phyloP scores from a whole-genome alignment of 129 eudicot species.

The Artemisia annua region DNA sequence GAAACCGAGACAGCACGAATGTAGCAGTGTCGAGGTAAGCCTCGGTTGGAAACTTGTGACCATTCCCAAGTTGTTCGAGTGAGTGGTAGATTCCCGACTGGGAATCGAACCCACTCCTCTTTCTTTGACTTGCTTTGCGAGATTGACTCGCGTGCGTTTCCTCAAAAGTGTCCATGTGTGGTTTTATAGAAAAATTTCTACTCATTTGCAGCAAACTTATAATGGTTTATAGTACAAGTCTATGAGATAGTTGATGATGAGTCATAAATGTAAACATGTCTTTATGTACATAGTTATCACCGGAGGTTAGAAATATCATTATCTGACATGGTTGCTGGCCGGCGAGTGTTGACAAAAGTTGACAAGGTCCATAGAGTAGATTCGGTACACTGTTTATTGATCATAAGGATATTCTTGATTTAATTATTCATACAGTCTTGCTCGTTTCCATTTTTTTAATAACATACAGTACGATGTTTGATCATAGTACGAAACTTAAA shows the following conservation, averaged over 20 bases:
- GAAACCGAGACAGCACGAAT: conserved; percentile 60
- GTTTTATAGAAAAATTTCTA: neutral
- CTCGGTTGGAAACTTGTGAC: conserved; percentile 42
- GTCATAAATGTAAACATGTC: neutral
- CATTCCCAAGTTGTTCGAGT: conserved; percentile 40
- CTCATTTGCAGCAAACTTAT: neutral
- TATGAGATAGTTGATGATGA: neutral
- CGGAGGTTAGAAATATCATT: conserved; percentile 21
- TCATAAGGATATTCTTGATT: conserved; percentile 23
- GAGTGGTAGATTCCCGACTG: conserved; percentile 65
- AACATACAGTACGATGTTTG: no score
- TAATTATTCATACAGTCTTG: neutral
- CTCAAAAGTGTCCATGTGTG: conserved; percentile 32
- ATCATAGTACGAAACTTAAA: neutral
- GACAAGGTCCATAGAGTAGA: conserved; percentile 16
- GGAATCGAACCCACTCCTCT: conserved; percentile 53
- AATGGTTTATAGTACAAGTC: conserved; percentile 6
- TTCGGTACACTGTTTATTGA: conserved; percentile 10
- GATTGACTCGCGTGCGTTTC: neutral
- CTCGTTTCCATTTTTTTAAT: neutral
- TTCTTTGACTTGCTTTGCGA: neutral
- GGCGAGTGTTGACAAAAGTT: conserved; percentile 16
- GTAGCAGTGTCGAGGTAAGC: conserved; percentile 57
- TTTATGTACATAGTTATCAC: conserved; percentile 32
- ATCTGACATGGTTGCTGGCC: conserved; percentile 18